Conservation (phyloP, 192 early-diverging fungal species). For the Funneliformis mosseae region DNA sequence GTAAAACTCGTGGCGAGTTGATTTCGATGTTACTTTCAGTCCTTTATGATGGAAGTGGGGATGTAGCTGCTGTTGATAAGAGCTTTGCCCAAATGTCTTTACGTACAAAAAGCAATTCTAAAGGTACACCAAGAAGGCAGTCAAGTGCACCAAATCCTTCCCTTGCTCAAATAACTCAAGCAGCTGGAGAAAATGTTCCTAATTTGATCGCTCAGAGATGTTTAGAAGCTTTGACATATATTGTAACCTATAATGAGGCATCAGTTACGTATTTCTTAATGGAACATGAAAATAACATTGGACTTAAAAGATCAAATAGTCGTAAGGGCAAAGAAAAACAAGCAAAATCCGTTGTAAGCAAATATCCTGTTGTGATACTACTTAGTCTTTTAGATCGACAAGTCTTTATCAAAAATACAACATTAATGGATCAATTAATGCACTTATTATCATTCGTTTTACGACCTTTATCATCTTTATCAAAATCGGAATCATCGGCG, state of each 20-base stretch:
- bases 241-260: constrained; percentile 78
- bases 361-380: constrained; percentile 77
- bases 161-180: constrained; percentile 35
- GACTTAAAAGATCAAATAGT: constrained; percentile 58
- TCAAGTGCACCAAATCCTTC: constrained; percentile 7
- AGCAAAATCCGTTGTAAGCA: constrained; percentile 50
- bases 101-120: constrained; percentile 55
- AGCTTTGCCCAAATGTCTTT: constrained; percentile 76
- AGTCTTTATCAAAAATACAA: constrained; percentile 76
- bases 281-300: constrained; percentile 63
- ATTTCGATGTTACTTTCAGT: constrained; percentile 85
- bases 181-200: constrained; percentile 68
- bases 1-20: constrained; percentile 79
- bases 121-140: constrained; percentile 39
- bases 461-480: constrained; percentile 70
- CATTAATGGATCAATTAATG: constrained; percentile 88
- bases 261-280: constrained; percentile 79
- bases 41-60: constrained; percentile 78
- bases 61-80: constrained; percentile 75
- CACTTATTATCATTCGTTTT: constrained; percentile 79
- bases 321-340: constrained; percentile 76
- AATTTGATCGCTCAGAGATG: constrained; percentile 89
- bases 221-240: constrained; percentile 78
- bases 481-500: constrained; percentile 41
- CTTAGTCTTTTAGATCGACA: constrained; percentile 83